Conservation (phyloP, 148 eudicot genomes). For the Euryodendron excelsum region DNA sequence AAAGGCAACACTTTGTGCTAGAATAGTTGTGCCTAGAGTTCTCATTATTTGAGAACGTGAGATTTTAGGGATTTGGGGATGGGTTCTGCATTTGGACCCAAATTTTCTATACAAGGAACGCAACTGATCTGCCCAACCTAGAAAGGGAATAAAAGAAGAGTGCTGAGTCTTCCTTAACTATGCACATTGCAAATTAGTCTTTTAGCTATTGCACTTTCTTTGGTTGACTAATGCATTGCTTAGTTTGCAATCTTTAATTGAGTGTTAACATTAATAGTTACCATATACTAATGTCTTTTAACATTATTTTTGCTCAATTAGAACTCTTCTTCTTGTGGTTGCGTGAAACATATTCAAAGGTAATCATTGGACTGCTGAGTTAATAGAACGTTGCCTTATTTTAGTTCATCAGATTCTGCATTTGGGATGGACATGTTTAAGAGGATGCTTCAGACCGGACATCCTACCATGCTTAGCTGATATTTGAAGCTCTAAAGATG, state of each 20-base stretch:
- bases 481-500: neutral
- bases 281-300: neutral
- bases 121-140: too few species aligned
- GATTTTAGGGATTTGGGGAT: neutral
- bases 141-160: too few species aligned
- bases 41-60: neutral
- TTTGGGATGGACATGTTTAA: slow-evolving; percentile 97
- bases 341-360: slow-evolving; percentile 6
- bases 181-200: neutral
- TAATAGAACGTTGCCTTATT: slow-evolving; percentile 25
- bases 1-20: neutral
- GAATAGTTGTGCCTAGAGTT: neutral
- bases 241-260: neutral
- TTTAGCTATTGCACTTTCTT: neutral
- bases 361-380: slow-evolving; percentile 13
- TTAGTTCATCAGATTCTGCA: slow-evolving; percentile 91
- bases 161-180: too few species aligned
- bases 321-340: slow-evolving; percentile 14
- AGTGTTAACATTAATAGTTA: neutral
- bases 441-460: slow-evolving; percentile 99
- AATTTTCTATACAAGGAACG: neutral
- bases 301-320: slow-evolving; percentile 19
- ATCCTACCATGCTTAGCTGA: slow-evolving; percentile 98
- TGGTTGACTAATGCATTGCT: neutral
- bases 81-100: neutral